phyloP scores from a whole-genome alignment of 1,284 basidiomycete species.

The Tylopilus sp. region DNA sequence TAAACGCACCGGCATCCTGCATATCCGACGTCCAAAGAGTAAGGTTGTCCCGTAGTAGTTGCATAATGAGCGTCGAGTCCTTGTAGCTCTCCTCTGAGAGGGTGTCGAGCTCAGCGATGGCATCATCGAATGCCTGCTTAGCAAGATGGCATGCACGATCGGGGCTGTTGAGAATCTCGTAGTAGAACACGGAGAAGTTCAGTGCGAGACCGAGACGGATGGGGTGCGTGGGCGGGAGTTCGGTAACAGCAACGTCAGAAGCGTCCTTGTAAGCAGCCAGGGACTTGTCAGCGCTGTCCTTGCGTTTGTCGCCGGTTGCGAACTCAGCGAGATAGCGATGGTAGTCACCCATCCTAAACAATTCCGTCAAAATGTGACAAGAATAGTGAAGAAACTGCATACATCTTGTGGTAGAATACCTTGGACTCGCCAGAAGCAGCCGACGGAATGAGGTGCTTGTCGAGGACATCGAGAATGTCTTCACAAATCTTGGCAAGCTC shows the following conservation, averaged over 20 bases:
- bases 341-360: conserved; percentile 96
- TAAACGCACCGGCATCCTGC: conserved; percentile 75
- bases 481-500: conserved; percentile 99
- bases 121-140: conserved; percentile 99
- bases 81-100: conserved; percentile 99
- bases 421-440: conserved; percentile 98
- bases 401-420: conserved; percentile 99
- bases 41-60: conserved; percentile 97
- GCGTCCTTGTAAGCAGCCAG: conserved; percentile 99
- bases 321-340: conserved; percentile 99
- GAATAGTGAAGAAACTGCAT: conserved; percentile 30
- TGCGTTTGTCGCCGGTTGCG: conserved; percentile 97
- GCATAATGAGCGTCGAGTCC: conserved; percentile 98
- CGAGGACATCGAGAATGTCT: conserved; percentile 97
- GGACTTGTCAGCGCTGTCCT: conserved; percentile 98
- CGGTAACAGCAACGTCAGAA: conserved; percentile 95
- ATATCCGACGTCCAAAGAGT: conserved; percentile 98
- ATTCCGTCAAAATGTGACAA: conserved; percentile 1
- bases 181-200: conserved; percentile 99
- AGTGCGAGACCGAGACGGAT: conserved; percentile 98
- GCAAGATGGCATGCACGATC: conserved; percentile 99
- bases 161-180: conserved; percentile 99
- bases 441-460: conserved; percentile 98
- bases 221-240: conserved; percentile 98
- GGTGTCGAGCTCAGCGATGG: conserved; percentile 99